Conservation (phyloP, 1,284 basidiomycete genomes). For the Takashimella koratensis region DNA sequence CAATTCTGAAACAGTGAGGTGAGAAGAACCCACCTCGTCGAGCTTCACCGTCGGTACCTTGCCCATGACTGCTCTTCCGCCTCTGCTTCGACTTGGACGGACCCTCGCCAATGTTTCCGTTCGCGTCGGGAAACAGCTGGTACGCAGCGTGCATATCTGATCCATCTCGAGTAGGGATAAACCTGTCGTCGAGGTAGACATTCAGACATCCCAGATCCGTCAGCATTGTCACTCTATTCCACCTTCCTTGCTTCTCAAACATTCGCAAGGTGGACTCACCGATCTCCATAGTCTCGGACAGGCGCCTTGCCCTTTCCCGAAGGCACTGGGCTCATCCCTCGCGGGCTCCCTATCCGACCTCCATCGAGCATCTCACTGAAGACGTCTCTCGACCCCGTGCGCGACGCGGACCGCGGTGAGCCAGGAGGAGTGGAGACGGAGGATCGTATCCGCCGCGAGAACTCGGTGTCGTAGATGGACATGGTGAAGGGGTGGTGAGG, state of each 20-base stretch:
- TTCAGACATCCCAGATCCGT: neutral
- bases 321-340: conserved; percentile 19
- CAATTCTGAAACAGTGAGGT: neutral
- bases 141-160: conserved; percentile 53
- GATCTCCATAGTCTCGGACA: conserved; percentile 47
- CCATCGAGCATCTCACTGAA: conserved; percentile 29
- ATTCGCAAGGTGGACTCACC: conserved; percentile 29
- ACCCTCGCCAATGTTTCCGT: conserved; percentile 14
- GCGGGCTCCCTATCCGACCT: conserved; percentile 13
- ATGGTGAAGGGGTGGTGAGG: conserved; percentile 8
- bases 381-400: conserved; percentile 21
- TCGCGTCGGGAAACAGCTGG: conserved; percentile 50
- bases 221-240: neutral
- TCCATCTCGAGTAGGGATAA: conserved; percentile 55
- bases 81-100: conserved; percentile 32
- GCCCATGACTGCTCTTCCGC: conserved; percentile 38
- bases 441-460: conserved; percentile 32
- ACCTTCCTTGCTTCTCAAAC: neutral
- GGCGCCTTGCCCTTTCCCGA: conserved; percentile 30
- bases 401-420: conserved; percentile 7
- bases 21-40: conserved; percentile 42
- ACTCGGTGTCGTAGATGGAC: conserved; percentile 40
- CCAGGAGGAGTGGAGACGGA: conserved; percentile 16
- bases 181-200: conserved; percentile 49
- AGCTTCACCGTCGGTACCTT: conserved; percentile 46